phyloP scores from a whole-genome alignment of 768 basidiomycete genomes.

The Candolleomyces eurysporus region DNA sequence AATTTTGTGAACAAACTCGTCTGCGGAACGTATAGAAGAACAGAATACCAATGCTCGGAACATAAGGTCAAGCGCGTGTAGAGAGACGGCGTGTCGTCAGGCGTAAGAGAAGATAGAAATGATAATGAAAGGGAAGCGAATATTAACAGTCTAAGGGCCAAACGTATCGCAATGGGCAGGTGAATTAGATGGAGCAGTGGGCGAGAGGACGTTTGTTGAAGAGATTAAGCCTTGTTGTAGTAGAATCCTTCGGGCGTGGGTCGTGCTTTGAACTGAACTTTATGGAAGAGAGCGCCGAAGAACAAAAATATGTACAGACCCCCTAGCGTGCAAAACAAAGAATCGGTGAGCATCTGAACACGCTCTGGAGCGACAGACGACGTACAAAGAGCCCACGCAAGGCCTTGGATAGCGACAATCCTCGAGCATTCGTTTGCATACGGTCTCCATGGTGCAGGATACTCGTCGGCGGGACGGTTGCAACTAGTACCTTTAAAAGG shows the following conservation, averaged over 20 bases:
- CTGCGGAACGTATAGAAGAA: no score
- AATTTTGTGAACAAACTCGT: no score
- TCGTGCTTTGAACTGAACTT: slow-evolving; percentile 19
- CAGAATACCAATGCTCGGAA: no score
- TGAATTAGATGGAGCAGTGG: no score
- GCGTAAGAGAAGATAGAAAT: no score
- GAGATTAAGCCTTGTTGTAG: slow-evolving; percentile 12
- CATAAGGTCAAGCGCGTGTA: no score
- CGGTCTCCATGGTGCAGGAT: slow-evolving; percentile 22
- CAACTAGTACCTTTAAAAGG: slow-evolving; percentile 26
- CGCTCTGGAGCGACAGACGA: neutral
- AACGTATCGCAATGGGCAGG: no score
- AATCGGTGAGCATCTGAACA: neutral
- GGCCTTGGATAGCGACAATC: slow-evolving; percentile 26
- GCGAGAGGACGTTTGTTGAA: neutral
- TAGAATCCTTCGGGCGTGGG: slow-evolving; percentile 26
- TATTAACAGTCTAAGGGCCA: no score
- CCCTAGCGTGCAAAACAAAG: slow-evolving; percentile 15
- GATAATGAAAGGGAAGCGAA: no score
- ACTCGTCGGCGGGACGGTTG: slow-evolving; percentile 11
- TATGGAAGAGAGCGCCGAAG: slow-evolving; percentile 26
- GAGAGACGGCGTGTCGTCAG: no score
- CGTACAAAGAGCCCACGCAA: slow-evolving; percentile 30
- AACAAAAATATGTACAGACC: slow-evolving; percentile 23
- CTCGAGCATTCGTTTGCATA: slow-evolving; percentile 22